Conservation (phyloP, 805 yeast species). For the Lipomyces starkeyi region DNA sequence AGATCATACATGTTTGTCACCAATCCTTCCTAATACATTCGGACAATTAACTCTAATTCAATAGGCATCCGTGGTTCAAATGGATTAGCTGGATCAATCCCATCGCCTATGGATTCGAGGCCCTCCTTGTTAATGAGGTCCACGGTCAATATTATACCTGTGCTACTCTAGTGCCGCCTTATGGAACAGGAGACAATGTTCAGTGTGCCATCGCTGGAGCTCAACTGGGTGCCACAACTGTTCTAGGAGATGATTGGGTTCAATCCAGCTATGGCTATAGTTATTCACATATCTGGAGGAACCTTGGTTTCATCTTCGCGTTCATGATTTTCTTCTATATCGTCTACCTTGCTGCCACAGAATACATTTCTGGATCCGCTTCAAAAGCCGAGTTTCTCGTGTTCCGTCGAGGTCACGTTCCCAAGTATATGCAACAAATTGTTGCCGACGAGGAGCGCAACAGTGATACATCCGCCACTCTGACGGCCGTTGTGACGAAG, state of each 20-base stretch:
- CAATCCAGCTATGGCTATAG: constrained; percentile 52
- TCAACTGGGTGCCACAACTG: constrained; percentile 55
- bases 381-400: constrained; percentile 10
- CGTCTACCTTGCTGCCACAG: constrained; percentile 45
- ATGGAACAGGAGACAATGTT: constrained; percentile 48
- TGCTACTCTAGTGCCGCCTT: constrained; percentile 49
- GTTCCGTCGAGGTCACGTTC: constrained; percentile 9
- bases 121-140: constrained; percentile 55
- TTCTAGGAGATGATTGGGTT: constrained; percentile 60
- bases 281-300: constrained; percentile 61
- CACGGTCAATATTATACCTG: constrained; percentile 50
- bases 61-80: constrained; percentile 50
- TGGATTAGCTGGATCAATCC: constrained; percentile 58
- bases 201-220: constrained; percentile 66
- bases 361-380: constrained; percentile 11
- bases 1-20: constrained; percentile 5
- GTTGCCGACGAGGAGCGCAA: neutral
- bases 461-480: neutral
- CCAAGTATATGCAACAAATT: constrained; percentile 1
- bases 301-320: constrained; percentile 12
- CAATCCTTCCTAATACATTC: constrained; percentile 1
- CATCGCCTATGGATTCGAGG: constrained; percentile 53
- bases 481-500: neutral
- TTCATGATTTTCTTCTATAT: constrained; percentile 60
- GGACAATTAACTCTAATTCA: neutral